These are phyloP conservation scores for Clavaria fumosa DNA, from an alignment of 768 basidiomycete species.

Conservation along the genomic window DNA sequence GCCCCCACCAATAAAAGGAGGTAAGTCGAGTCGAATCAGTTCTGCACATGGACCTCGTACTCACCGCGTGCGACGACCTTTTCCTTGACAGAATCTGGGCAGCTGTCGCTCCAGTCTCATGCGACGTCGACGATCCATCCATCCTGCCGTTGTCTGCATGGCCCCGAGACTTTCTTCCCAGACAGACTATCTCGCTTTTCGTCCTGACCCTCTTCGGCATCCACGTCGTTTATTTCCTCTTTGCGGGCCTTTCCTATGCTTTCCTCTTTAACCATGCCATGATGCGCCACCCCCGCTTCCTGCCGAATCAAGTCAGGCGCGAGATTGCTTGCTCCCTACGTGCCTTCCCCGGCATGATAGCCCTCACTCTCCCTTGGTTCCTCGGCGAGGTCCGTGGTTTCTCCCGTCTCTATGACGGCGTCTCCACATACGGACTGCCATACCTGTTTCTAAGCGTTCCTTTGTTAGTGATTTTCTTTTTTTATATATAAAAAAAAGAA, in stretches of 20 bases:
- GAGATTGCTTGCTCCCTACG: conserved; percentile 67
- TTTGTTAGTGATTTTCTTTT: conserved; percentile 31
- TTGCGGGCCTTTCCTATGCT: conserved; percentile 71
- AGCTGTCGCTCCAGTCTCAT: conserved; percentile 46
- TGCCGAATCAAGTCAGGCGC: conserved; percentile 68
- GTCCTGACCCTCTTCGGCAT: conserved; percentile 69
- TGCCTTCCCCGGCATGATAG: conserved; percentile 70
- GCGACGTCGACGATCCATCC: conserved; percentile 13
- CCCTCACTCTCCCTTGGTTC: conserved; percentile 90
- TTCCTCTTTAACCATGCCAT: conserved; percentile 89
- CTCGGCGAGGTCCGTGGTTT: conserved; percentile 80
- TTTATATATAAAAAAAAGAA: too few species aligned
- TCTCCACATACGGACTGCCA: conserved; percentile 65
- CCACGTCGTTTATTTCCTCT: conserved; percentile 72
- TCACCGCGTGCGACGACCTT: conserved; percentile 51
- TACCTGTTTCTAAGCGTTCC: conserved; percentile 56
- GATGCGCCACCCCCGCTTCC: conserved; percentile 89
- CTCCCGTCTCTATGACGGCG: conserved; percentile 59
- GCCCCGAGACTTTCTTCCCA: conserved; percentile 70
- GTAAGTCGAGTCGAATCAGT: not conserved
- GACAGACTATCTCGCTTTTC: conserved; percentile 61
- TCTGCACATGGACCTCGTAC: conserved; percentile 67
- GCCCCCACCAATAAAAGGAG: too few species aligned
- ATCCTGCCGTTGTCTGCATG: conserved; percentile 47
- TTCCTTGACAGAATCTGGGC: conserved; percentile 74